Evolutionary conservation across 169 alveolate species (phyloP).

Genomic region (Theileria sp.): DNA sequence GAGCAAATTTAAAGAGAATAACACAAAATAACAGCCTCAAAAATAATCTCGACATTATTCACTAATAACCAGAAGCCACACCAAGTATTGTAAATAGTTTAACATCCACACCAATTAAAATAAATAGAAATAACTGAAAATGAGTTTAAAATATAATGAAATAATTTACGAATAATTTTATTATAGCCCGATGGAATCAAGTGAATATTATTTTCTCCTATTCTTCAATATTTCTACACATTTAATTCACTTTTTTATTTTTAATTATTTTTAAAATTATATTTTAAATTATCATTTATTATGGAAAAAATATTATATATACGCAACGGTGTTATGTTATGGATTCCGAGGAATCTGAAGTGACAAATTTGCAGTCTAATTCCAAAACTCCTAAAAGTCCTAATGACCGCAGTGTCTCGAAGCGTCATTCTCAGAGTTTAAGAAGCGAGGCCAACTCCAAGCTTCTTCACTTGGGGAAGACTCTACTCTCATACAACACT

Average conservation of each 20-base stretch:
- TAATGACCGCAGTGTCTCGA: neutral
- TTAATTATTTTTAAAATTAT: too few relatives aligned
- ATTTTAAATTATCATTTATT: too few relatives aligned
- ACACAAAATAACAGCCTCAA: neutral
- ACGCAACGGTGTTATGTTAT: neutral
- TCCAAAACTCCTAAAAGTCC: neutral
- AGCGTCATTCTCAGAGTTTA: constrained; percentile 25
- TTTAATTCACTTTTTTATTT: neutral
- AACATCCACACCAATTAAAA: neutral
- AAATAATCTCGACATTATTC: neutral
- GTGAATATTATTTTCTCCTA: neutral
- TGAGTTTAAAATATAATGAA: neutral
- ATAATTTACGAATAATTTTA: too few relatives aligned
- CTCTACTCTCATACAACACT: constrained; percentile 48
- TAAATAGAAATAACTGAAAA: neutral
- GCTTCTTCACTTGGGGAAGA: constrained; percentile 51
- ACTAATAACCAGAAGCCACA: too few relatives aligned
- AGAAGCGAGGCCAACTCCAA: constrained; percentile 13
- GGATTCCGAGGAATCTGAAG: neutral
- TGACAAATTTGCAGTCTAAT: neutral
- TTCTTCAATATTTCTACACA: neutral
- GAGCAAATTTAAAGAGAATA: neutral
- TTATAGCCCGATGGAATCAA: neutral
- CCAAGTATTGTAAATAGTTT: neutral
- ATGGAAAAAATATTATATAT: neutral